A percentile compares a stretch with the other conserved stretches of the same genome.
These are phyloP conservation scores for Raphanus hybrid DNA, from an alignment of 441 rosid species.

Conservation along the genomic window DNA sequence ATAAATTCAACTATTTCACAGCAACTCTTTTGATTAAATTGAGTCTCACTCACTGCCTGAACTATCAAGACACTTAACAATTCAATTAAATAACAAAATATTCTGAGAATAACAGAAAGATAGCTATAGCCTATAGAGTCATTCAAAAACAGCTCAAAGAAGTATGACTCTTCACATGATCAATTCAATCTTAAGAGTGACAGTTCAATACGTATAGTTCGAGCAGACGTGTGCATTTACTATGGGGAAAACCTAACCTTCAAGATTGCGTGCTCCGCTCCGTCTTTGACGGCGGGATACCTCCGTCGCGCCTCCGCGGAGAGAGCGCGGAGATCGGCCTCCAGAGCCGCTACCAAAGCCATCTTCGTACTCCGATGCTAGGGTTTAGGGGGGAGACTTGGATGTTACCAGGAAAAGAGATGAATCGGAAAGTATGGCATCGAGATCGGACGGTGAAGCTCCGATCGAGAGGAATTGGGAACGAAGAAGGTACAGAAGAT, in stretches of 20 bases:
- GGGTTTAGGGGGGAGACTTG: constrained; percentile 15
- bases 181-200: too few species aligned
- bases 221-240: not conserved
- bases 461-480: constrained; percentile 29
- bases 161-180: too few species aligned
- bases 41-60: constrained; percentile 9
- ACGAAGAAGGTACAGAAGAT: constrained; percentile 4
- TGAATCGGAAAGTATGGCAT: constrained; percentile 18
- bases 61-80: not conserved
- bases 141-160: too few species aligned
- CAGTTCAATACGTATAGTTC: too few species aligned
- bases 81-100: too few species aligned
- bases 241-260: constrained; percentile 56
- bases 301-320: constrained; percentile 97
- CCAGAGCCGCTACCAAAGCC: constrained; percentile 96
- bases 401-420: constrained; percentile 6
- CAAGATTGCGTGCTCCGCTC: constrained; percentile 91
- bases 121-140: too few species aligned
- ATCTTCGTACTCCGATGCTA: constrained; percentile 46
- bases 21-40: not conserved
- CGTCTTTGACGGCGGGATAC: constrained; percentile 89
- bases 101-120: too few species aligned
- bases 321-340: constrained; percentile 97
- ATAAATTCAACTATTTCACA: not conserved
- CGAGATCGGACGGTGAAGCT: constrained; percentile 36